phyloP scores from a whole-genome alignment of 2,329 filamentous ascomycete genomes.

The Drechslerella dactyloides region DNA sequence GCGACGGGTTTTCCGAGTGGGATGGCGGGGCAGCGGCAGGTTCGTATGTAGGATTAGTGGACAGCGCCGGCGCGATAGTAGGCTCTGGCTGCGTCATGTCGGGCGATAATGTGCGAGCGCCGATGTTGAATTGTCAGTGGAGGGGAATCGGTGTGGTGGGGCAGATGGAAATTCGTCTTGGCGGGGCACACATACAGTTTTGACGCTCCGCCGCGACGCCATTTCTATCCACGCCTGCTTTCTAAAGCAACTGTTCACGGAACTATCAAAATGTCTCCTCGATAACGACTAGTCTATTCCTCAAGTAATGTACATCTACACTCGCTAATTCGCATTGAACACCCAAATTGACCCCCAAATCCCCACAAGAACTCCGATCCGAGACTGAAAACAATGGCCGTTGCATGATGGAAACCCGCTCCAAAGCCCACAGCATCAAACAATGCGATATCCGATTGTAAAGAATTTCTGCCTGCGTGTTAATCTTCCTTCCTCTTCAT shows the following conservation, averaged over 20 bases:
- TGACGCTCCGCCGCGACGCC: not conserved
- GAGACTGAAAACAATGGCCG: too few relatives aligned
- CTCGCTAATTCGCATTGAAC: too few relatives aligned
- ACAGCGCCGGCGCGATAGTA: slow-evolving; percentile 36
- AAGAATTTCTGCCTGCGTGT: not conserved
- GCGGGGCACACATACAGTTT: slow-evolving; percentile 26
- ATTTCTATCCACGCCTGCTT: not conserved
- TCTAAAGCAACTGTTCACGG: too few relatives aligned
- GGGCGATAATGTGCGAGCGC: not conserved
- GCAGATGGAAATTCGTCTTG: slow-evolving; percentile 55
- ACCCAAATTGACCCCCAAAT: too few relatives aligned
- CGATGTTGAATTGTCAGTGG: not conserved
- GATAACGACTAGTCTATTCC: too few relatives aligned
- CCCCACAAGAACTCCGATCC: too few relatives aligned
- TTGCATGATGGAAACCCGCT: too few relatives aligned
- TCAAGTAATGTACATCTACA: too few relatives aligned
- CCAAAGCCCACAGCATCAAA: slow-evolving; percentile 12
- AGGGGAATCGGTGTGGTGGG: slow-evolving; percentile 55
- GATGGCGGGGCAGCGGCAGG: slow-evolving; percentile 43
- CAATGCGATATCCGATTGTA: too few relatives aligned
- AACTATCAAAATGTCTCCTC: too few relatives aligned
- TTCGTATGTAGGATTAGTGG: slow-evolving; percentile 36
- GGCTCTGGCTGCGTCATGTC: slow-evolving; percentile 45
- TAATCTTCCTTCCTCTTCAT: slow-evolving; percentile 28
- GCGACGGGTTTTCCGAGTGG: slow-evolving; percentile 45